Conservation (phyloP, 148 eudicot genomes). For the Nepenthes gracilis region DNA sequence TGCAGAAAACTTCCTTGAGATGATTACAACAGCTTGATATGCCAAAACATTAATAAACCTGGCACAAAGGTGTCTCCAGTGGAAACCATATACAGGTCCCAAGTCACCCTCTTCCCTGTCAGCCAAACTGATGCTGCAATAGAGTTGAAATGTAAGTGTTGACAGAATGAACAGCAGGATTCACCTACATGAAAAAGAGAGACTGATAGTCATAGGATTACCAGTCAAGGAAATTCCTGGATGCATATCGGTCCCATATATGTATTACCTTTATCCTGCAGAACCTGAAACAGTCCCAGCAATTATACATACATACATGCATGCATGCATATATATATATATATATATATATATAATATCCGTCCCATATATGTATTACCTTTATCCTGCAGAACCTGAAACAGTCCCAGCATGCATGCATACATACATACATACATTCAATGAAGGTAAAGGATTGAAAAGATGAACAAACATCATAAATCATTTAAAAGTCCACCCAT, state of each 20-base stretch:
- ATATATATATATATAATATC: conserved; percentile 16
- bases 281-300: conserved; percentile 23
- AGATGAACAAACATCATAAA: no score
- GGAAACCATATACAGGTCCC: conserved; percentile 96
- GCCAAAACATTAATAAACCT: conserved; percentile 30
- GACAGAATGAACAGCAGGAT: background rate
- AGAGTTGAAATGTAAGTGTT: background rate
- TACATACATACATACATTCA: background rate
- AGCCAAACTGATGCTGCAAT: conserved; percentile 60
- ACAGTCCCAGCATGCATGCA: background rate
- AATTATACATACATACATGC: background rate
- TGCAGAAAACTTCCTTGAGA: background rate
- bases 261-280: conserved; percentile 78
- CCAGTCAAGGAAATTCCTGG: conserved; percentile 79
- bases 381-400: conserved; percentile 71
- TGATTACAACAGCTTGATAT: background rate
- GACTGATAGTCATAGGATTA: conserved; percentile 4
- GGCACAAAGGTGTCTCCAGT: conserved; percentile 95
- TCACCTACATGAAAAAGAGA: background rate
- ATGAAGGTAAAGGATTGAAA: no score
- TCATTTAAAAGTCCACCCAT: no score
- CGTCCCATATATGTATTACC: conserved; percentile 88
- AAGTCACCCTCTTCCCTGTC: conserved; percentile 95
- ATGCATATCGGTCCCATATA: conserved; percentile 94
- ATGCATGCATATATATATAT: no score